Evolutionary conservation across 1,139 yeast genomes (phyloP).

Genomic region (Lodderomyces parapsilosis): DNA sequence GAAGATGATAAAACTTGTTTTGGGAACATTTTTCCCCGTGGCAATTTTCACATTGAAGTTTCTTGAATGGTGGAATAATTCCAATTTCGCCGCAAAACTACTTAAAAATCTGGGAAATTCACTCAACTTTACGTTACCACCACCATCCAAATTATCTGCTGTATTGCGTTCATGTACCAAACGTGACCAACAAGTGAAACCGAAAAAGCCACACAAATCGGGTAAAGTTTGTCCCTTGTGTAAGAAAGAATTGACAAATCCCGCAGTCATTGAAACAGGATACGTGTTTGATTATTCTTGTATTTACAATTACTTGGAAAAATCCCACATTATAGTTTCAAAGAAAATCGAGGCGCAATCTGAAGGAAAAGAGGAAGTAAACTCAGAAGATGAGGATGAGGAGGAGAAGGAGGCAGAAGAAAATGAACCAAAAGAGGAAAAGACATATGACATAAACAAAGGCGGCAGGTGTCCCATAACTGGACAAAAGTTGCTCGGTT

Average conservation of each 20-base stretch:
- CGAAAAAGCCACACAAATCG: constrained; percentile 24
- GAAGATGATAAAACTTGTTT: constrained; percentile 33
- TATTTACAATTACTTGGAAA: constrained; percentile 62
- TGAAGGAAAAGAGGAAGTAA: constrained; percentile 15
- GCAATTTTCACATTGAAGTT: constrained; percentile 84
- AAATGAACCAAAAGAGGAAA: constrained; percentile 22
- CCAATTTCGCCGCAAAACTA: constrained; percentile 67
- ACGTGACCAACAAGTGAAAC: neutral
- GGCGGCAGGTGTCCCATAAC: constrained; percentile 90
- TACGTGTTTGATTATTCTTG: constrained; percentile 89
- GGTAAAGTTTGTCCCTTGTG: constrained; percentile 71
- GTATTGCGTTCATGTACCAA: constrained; percentile 11
- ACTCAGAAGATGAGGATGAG: constrained; percentile 9
- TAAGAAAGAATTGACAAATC: constrained; percentile 60
- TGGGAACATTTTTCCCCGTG: constrained; percentile 70
- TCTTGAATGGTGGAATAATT: constrained; percentile 92
- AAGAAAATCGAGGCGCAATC: constrained; percentile 22
- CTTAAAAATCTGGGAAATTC: constrained; percentile 51
- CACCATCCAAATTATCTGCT: constrained; percentile 39
- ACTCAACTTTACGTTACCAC: constrained; percentile 54
- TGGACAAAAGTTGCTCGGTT: constrained; percentile 68
- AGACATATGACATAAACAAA: constrained; percentile 27
- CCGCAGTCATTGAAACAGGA: constrained; percentile 90
- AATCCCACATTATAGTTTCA: constrained; percentile 39
- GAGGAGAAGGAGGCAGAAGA: constrained; percentile 11